Conservation (phyloP, 495 filamentous ascomycete genomes). For the Penicillium longicatenatum region DNA sequence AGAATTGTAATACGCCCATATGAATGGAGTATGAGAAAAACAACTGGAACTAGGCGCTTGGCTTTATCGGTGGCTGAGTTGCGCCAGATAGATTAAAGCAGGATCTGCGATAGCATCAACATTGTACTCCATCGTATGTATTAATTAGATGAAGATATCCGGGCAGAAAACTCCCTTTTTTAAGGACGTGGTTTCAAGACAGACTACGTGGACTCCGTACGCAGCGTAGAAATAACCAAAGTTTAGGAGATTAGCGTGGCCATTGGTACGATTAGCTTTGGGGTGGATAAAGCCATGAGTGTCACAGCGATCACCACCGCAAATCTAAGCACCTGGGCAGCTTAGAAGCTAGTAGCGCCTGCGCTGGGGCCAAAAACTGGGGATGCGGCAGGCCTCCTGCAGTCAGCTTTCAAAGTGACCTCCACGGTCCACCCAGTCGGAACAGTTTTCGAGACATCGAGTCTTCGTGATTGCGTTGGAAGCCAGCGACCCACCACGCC, state of each 20-base stretch:
- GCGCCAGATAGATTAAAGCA: neutral
- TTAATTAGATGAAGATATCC: neutral
- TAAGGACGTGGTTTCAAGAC: neutral
- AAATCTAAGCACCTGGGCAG: neutral
- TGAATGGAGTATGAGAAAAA: neutral
- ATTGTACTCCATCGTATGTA: neutral
- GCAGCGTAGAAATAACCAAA: neutral
- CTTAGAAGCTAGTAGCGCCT: neutral
- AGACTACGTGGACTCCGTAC: neutral
- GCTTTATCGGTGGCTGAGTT: neutral
- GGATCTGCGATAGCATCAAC: neutral
- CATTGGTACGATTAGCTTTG: neutral
- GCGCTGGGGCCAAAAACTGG: constrained; percentile 19
- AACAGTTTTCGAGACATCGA: constrained; percentile 24
- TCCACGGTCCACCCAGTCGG: constrained; percentile 28
- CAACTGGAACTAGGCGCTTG: neutral
- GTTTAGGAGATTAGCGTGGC: neutral
- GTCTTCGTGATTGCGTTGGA: constrained; percentile 14
- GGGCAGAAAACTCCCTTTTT: too few species aligned
- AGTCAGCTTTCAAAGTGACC: constrained; percentile 25
- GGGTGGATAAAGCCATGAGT: neutral
- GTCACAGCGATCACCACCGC: neutral
- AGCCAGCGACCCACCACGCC: constrained; percentile 18
- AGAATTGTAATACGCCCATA: neutral
- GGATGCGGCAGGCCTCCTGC: constrained; percentile 17